Conservation (phyloP, 2,329 filamentous ascomycete species). For the Metarhizium guizhouense region DNA sequence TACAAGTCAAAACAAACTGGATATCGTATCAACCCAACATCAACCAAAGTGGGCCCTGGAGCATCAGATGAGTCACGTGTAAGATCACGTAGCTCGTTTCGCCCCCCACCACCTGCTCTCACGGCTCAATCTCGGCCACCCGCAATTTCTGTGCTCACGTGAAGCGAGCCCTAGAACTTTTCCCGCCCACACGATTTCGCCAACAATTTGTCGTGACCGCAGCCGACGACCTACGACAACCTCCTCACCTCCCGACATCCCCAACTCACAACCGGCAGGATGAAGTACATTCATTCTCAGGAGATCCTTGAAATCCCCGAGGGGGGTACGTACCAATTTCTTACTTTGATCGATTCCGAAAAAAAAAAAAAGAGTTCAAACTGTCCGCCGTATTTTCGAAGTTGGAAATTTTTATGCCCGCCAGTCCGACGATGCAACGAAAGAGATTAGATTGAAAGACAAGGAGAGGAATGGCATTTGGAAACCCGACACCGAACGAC, state of each 20-base stretch:
- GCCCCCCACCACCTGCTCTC: neutral
- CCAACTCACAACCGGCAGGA: constrained; percentile 58
- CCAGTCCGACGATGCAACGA: neutral
- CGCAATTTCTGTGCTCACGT: constrained; percentile 24
- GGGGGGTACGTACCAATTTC: constrained; percentile 64
- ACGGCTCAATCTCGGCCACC: constrained; percentile 18
- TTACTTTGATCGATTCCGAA: neutral
- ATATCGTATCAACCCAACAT: too few relatives aligned
- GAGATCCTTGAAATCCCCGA: constrained; percentile 94
- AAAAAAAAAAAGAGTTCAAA: neutral
- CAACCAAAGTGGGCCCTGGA: neutral
- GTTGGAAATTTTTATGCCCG: neutral
- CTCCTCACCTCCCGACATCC: constrained; percentile 35
- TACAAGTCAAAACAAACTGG: too few relatives aligned
- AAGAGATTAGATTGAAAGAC: neutral
- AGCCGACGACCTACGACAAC: constrained; percentile 28
- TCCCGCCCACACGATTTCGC: constrained; percentile 33
- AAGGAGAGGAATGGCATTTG: neutral
- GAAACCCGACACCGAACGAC: neutral
- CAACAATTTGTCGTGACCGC: constrained; percentile 29
- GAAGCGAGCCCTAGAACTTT: constrained; percentile 35
- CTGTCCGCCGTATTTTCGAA: neutral
- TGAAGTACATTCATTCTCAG: constrained; percentile 99
- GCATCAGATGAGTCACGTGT: constrained; percentile 1
- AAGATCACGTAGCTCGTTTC: constrained; percentile 3